Percentiles rank a stretch among this genome's conserved stretches.
These are phyloP conservation scores for Suhomyces bribrorum DNA, from an alignment of 1,139 yeast species.

Conservation along the genomic window DNA sequence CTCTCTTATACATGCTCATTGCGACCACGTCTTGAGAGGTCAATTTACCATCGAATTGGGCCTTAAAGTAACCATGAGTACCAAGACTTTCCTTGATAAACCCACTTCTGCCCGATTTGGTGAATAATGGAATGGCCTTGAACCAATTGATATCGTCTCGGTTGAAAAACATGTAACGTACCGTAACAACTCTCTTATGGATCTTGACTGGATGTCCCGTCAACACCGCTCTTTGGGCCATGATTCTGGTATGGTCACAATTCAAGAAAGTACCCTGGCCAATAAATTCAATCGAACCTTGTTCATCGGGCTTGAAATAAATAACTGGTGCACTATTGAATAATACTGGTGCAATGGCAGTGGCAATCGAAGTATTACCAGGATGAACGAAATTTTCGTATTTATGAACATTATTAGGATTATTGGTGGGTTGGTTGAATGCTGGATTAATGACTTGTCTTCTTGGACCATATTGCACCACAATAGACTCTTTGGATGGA, in stretches of 20 bases:
- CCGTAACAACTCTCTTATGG: slow-evolving; percentile 87
- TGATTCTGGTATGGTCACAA: slow-evolving; percentile 78
- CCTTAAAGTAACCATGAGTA: slow-evolving; percentile 97
- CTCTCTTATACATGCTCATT: slow-evolving; percentile 90
- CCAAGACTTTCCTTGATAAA: slow-evolving; percentile 94
- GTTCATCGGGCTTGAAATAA: slow-evolving; percentile 56
- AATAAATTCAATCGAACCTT: slow-evolving; percentile 61
- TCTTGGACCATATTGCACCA: slow-evolving; percentile 93
- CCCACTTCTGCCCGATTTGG: slow-evolving; percentile 90
- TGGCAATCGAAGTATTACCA: slow-evolving; percentile 72
- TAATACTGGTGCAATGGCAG: slow-evolving; percentile 86
- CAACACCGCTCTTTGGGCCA: slow-evolving; percentile 84
- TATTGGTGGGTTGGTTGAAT: slow-evolving; percentile 76
- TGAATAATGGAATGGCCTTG: slow-evolving; percentile 89
- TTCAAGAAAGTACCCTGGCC: slow-evolving; percentile 92
- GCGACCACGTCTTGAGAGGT: slow-evolving; percentile 92
- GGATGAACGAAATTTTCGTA: slow-evolving; percentile 81
- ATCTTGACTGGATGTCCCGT: slow-evolving; percentile 97
- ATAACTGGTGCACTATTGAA: slow-evolving; percentile 83
- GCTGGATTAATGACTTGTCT: slow-evolving; percentile 83
- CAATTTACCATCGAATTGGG: slow-evolving; percentile 88
- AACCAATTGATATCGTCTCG: slow-evolving; percentile 86
- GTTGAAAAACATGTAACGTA: slow-evolving; percentile 97
- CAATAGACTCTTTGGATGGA: slow-evolving; percentile 72
- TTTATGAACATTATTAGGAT: slow-evolving; percentile 84